These are phyloP conservation scores for Clausena lansium DNA, from an alignment of 345 rosid species.

Conservation along the genomic window DNA sequence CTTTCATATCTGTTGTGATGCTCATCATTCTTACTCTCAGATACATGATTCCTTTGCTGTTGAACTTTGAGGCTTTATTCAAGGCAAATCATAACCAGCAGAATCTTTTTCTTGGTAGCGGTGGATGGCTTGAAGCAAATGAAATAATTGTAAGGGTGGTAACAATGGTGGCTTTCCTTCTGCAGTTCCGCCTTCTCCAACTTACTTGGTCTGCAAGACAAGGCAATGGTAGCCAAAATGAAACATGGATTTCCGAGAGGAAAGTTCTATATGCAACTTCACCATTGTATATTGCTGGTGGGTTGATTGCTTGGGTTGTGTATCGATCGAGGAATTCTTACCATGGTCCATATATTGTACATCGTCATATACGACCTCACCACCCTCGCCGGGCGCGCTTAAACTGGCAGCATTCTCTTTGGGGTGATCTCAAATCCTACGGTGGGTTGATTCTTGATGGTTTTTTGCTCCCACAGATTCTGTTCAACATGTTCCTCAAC, in stretches of 20 bases:
- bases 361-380: not conserved
- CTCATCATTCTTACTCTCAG: slow-evolving; percentile 62
- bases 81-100: slow-evolving; percentile 38
- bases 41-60: slow-evolving; percentile 73
- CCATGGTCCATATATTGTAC: slow-evolving; percentile 25
- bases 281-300: slow-evolving; percentile 65
- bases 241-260: slow-evolving; percentile 64
- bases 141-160: slow-evolving; percentile 78
- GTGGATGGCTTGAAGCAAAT: slow-evolving; percentile 84
- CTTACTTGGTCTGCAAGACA: slow-evolving; percentile 68
- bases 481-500: slow-evolving; percentile 61
- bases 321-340: slow-evolving; percentile 35
- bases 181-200: slow-evolving; percentile 77
- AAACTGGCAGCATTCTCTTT: slow-evolving; percentile 44
- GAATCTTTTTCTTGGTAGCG: slow-evolving; percentile 56
- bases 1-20: slow-evolving; percentile 69
- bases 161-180: slow-evolving; percentile 80
- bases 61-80: slow-evolving; percentile 81
- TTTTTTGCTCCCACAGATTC: slow-evolving; percentile 78
- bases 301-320: slow-evolving; percentile 60
- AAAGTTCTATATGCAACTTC: slow-evolving; percentile 50
- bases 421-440: slow-evolving; percentile 67
- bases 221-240: slow-evolving; percentile 31
- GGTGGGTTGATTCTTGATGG: slow-evolving; percentile 80
- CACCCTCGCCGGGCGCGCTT: slow-evolving; percentile 7